Evolutionary conservation across 371 early-diverging fungal species (phyloP).

Genomic region (Mucor irregularis): DNA sequence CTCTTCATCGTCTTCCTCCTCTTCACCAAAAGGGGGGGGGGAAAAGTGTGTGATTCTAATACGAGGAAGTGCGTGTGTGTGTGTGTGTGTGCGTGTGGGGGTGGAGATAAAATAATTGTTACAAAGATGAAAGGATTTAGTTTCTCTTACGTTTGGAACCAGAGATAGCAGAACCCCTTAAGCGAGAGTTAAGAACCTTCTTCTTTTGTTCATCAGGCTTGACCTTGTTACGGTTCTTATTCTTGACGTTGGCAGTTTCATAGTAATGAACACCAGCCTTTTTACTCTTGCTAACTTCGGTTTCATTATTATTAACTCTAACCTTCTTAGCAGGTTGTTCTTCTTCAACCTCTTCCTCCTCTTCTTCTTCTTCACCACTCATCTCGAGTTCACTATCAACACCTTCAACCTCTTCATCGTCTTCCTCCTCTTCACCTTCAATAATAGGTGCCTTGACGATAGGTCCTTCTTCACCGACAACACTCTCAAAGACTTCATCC

Average conservation of each 20-base stretch:
- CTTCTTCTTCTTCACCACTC: constrained; percentile 46
- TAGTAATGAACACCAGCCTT: constrained; percentile 89
- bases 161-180: constrained; percentile 41
- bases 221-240: constrained; percentile 79
- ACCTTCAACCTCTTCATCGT: constrained; percentile 54
- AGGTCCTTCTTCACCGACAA: constrained; percentile 72
- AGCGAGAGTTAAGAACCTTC: constrained; percentile 42
- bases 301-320: constrained; percentile 35
- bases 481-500: constrained; percentile 88
- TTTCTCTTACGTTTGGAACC: constrained; percentile 45
- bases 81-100: too few relatives aligned
- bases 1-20: constrained; percentile 49
- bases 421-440: constrained; percentile 44
- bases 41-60: too few relatives aligned
- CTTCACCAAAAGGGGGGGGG: too few relatives aligned
- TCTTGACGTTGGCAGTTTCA: constrained; percentile 91
- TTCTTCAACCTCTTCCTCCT: constrained; percentile 30
- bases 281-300: constrained; percentile 51
- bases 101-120: too few relatives aligned
- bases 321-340: constrained; percentile 29
- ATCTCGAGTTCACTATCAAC: constrained; percentile 62
- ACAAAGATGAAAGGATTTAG: too few relatives aligned
- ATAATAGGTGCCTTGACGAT: constrained; percentile 41
- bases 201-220: constrained; percentile 63
- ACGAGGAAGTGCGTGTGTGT: too few relatives aligned